Evolutionary conservation across 73 alveolate species (phyloP).

Genomic region (Paramecium biaurelia): DNA sequence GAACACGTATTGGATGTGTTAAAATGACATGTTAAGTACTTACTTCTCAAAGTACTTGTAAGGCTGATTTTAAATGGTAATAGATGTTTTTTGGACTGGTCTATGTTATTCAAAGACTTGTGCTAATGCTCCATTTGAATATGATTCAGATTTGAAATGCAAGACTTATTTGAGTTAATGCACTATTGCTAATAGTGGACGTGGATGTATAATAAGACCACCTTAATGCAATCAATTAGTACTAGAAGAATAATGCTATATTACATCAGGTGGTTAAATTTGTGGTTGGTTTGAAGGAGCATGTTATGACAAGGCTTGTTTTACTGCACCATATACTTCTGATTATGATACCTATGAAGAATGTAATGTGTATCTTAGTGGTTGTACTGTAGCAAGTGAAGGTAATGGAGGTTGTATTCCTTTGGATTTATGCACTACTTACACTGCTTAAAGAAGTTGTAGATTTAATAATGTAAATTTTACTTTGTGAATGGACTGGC

Average conservation of each 20-base stretch:
- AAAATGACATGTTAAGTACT: not conserved
- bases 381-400: slow-evolving; percentile 21
- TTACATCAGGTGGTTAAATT: not conserved
- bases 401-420: not conserved
- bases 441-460: slow-evolving; percentile 20
- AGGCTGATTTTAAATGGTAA: not conserved
- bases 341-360: slow-evolving; percentile 18
- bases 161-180: not conserved
- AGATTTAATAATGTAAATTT: not conserved
- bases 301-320: slow-evolving; percentile 18
- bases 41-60: not conserved
- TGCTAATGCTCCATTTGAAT: slow-evolving; percentile 29
- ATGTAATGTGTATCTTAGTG: not conserved
- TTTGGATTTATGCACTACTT: not conserved
- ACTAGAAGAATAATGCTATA: not conserved
- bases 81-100: slow-evolving; percentile 20
- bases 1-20: not conserved
- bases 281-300: slow-evolving; percentile 21
- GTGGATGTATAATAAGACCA: slow-evolving; percentile 17
- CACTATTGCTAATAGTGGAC: not conserved
- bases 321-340: slow-evolving; percentile 16
- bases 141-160: not conserved
- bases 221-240: not conserved
- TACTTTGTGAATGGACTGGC: not conserved
- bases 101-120: not conserved